phyloP scores from a whole-genome alignment of 1,284 basidiomycete species.

The Pseudozyma tsukubaensis region DNA sequence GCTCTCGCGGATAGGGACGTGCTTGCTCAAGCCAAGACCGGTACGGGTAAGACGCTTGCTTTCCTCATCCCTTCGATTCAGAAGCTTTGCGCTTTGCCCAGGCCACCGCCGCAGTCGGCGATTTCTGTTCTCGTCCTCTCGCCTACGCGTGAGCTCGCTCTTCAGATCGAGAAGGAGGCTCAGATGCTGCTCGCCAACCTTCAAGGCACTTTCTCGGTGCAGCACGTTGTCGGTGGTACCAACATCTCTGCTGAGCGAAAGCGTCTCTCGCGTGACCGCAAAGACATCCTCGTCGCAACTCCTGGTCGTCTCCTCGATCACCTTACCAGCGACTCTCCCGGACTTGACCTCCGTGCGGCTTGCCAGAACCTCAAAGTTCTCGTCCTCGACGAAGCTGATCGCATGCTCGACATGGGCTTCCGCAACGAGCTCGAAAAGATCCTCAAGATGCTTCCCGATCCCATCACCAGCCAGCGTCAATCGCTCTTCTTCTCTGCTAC shows the following conservation, averaged over 20 bases:
- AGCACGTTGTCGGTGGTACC: constrained; percentile 71
- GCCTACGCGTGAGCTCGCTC: constrained; percentile 72
- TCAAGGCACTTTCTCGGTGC: constrained; percentile 60
- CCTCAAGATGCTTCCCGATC: constrained; percentile 67
- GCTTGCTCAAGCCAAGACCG: constrained; percentile 87
- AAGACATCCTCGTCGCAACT: constrained; percentile 71
- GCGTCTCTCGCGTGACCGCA: constrained; percentile 57
- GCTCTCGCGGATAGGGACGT: constrained; percentile 70
- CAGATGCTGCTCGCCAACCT: constrained; percentile 54
- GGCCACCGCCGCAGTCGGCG: constrained; percentile 42
- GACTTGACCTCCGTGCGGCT: constrained; percentile 49
- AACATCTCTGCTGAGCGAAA: constrained; percentile 69
- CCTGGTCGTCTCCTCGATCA: constrained; percentile 72
- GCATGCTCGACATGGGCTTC: constrained; percentile 70
- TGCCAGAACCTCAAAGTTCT: constrained; percentile 67
- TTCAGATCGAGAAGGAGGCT: constrained; percentile 69
- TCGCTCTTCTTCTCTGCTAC: constrained; percentile 72
- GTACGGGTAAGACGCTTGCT: constrained; percentile 90
- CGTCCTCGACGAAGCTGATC: constrained; percentile 72
- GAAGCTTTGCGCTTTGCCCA: constrained; percentile 56
- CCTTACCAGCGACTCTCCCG: constrained; percentile 69
- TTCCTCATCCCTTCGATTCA: constrained; percentile 91
- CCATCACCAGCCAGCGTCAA: constrained; percentile 70
- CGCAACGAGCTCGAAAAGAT: constrained; percentile 64
- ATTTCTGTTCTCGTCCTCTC: constrained; percentile 70